Conservation (phyloP, 2,329 filamentous ascomycete species). For the Colletotrichum gloeosporioides region DNA sequence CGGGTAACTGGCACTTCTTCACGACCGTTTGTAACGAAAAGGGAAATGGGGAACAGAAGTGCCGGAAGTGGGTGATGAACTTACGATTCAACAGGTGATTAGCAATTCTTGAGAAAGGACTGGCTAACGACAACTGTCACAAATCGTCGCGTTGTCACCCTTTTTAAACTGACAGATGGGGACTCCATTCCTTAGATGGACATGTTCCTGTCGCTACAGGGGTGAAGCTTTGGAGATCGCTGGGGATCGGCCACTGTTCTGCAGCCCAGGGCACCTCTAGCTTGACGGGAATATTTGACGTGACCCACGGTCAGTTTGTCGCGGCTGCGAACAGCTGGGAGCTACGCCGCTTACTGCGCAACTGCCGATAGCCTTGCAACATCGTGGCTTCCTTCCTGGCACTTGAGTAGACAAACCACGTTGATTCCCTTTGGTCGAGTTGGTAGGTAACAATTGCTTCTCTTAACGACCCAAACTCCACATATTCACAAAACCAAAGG, state of each 20-base stretch:
- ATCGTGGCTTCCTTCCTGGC: not conserved
- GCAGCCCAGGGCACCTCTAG: not conserved
- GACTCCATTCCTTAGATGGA: not conserved
- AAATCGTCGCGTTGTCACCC: not conserved
- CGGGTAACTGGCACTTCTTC: not conserved
- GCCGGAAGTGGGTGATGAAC: not conserved
- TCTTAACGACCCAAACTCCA: not conserved
- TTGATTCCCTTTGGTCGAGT: not conserved
- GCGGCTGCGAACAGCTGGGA: not conserved
- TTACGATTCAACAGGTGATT: not conserved
- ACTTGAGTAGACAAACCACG: not conserved
- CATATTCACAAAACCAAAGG: not conserved
- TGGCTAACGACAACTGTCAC: not conserved
- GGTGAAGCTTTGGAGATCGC: conserved; percentile 19
- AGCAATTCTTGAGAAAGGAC: not conserved
- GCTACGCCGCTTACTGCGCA: not conserved
- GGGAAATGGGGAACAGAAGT: not conserved
- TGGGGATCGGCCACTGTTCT: conserved; percentile 6
- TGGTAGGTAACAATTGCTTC: not conserved
- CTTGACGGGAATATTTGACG: not conserved
- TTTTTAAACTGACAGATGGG: not conserved
- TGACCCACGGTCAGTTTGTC: not conserved
- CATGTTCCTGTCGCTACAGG: conserved; percentile 11
- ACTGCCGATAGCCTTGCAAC: not conserved
- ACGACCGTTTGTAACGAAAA: not conserved